Conservation (phyloP, 805 yeast genomes). For the Barnettozyma botsteinii region DNA sequence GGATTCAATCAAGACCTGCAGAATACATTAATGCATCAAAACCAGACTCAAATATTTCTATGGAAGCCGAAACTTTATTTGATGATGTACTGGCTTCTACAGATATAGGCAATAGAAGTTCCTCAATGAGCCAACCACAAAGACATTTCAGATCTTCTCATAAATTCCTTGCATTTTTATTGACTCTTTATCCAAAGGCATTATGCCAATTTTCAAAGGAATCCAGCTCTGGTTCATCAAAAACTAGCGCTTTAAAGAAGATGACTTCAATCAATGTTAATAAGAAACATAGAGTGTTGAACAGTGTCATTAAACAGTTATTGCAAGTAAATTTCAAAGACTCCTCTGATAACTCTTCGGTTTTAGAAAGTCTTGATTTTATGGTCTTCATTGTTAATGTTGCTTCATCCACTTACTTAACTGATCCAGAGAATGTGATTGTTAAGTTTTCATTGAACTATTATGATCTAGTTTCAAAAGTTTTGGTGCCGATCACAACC, state of each 20-base stretch:
- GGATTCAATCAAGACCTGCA: slow-evolving; percentile 45
- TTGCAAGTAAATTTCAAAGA: slow-evolving; percentile 16
- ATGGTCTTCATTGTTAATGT: slow-evolving; percentile 29
- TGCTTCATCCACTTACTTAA: slow-evolving; percentile 27
- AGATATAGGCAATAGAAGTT: slow-evolving; percentile 17
- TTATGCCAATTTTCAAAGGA: slow-evolving; percentile 23
- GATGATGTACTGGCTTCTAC: slow-evolving; percentile 29
- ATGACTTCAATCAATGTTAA: slow-evolving; percentile 17
- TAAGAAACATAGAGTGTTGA: slow-evolving; percentile 20
- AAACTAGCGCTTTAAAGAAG: slow-evolving; percentile 19
- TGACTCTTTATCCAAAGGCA: slow-evolving; percentile 29
- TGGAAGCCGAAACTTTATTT: slow-evolving; percentile 31
- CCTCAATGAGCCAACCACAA: slow-evolving; percentile 8
- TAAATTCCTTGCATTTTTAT: slow-evolving; percentile 30
- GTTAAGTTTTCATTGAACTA: slow-evolving; percentile 25
- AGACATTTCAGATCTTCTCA: slow-evolving; percentile 26
- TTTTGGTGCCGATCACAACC: slow-evolving; percentile 19
- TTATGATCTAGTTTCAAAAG: slow-evolving; percentile 18
- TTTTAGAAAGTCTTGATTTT: slow-evolving; percentile 27
- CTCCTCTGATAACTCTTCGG: slow-evolving; percentile 17
- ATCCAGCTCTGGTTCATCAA: slow-evolving; percentile 1
- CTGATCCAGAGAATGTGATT: slow-evolving; percentile 24
- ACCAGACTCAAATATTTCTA: slow-evolving; percentile 17
- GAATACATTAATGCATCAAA: slow-evolving; percentile 33
- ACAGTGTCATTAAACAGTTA: slow-evolving; percentile 16